Evolutionary conservation across 306 rosid genomes (phyloP), one percentile per base, ranked within the genome.

Genomic region (Castanopsis chinensis): DNA sequence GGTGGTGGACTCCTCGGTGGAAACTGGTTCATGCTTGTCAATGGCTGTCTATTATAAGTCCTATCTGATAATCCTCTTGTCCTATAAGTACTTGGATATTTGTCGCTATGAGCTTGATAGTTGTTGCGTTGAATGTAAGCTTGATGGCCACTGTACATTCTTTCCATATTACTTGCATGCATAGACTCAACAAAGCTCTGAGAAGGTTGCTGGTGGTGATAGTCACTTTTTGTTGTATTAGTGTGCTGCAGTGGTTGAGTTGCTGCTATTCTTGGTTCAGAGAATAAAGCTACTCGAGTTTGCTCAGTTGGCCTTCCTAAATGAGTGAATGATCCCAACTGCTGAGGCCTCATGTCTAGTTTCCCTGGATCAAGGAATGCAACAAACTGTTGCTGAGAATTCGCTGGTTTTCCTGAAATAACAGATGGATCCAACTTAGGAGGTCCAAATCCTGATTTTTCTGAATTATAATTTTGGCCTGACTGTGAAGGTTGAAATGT

Each of bases 11-110:
- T 35, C 67, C 20, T 65, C 12, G 71, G 80, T 69, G 68, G 72
- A 69, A 53, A 35, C 51, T 71, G 68, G 54, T 80, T 87, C 58
- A 79, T 55, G 61, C 73, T 75, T 52, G 59, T 20, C 71, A 83
- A 67, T 80, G 96, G 90, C 61, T 20, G 72, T 52, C 86, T 77
- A 14, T 71, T 76, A 79, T 73, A 25, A 63, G 12, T 6, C 23
- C 65, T 41, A 72, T 59, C 73, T 13, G 78, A 65, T 69, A 59
- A 71, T 20, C 73, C 75, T 19, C 55, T 78, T 75, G 53, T 43
- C 77, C 58, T 41, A 43, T 23, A 43, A 27, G 20, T 45, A 74
- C 5, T 25, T 63, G 80, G 43, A 56, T 41, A n/a, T 58, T 67
- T 76, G 73, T 56, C 80, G n/a, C 0, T 3, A 52, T 33, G 30